Base-by-base conservation (phyloP, 1,284 basidiomycete species). In the Mycosarcoma maydis region DNA sequence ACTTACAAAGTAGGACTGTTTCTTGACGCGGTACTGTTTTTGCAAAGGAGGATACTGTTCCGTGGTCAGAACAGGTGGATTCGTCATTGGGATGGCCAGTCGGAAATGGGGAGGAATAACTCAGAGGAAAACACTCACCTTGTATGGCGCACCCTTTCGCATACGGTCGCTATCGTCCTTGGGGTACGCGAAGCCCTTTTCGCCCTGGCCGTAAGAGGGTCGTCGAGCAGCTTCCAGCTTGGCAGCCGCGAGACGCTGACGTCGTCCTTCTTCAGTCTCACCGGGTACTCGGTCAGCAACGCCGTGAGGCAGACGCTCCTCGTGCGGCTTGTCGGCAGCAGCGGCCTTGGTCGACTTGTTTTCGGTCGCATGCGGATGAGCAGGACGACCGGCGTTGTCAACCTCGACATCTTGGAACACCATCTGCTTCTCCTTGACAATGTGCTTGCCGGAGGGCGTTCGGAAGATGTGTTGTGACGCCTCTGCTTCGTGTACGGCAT, bases 401-500 rank as follows among this genome's bases (percentile, higher is more conserved):
- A 58, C 39, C 30, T 72, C 72, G 19, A 58, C 52, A 22, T 75
- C 59, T 41, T 73, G 54, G 44, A 75, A 64, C 23, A 56, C 49
- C 45, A 72, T 72, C 47, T 73, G 71, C 65, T 78, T 62, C 44
- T 75, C 76, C 42, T 76, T 68, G 57, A 81, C 80, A 9, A 76
- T 51, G 44, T 76, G 72, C 13, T 30, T 60, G 40, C 80, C 80
- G 13, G 71, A 53, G 14, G 80, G 80, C n/a, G 77, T 79, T 30
- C 65, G 59, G 73, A 81, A 81, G 23, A 73, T 48, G 64, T 81
- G 80, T 59, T 80, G 70, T 20, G 53, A 58, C 13, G 73, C 68
- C 42, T 75, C 62, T 26, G 77, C 72, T 51, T 81, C 76, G 30
- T 55, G 55, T 19, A 73, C 74, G 2, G 78, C 80, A 30, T 67